Evolutionary conservation across 169 alveolate species (phyloP), one percentile per base, ranked within the genome.

Genomic region (Besnoitia besnoiti): DNA sequence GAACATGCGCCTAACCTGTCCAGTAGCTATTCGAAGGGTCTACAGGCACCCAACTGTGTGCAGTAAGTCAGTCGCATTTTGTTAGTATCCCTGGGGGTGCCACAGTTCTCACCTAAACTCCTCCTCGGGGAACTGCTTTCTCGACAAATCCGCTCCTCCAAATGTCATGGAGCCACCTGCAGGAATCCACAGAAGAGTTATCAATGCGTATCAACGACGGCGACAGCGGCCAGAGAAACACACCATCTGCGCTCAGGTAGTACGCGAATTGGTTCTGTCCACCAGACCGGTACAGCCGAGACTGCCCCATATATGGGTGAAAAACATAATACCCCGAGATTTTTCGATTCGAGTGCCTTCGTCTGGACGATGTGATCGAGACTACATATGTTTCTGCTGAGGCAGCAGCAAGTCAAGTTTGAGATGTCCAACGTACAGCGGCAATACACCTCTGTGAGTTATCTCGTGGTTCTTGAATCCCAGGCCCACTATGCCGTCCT

Each of bases 401-500:
- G 30, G 39, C 14, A 4, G 5, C 39, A 1, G 3, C 61, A 4
- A 40, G 12, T 37, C n/a, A 40, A 8, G 14, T 21, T 39, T 39
- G 44, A 3, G 59, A 40, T 8, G 40, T 0, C n/a, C 39, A 30
- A 49, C 93, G 46, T 77, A 89, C 94, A 93, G 80, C 33, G 95
- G 95, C 5, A 62, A 16, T 0, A 90, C 92, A 27, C 95, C 95
- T 4, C 95, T 87, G 55, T 80, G 37, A 49, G 51, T 76, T 37
- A 93, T 93, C 89, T 93, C 95, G 51, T 67, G 91, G 91, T 93
- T 93, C 42, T 77, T 89, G 92, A 93, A 93, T 37, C 95, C 95
- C 24, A 93, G 92, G 27, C 95, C 95, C 40, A 93, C 95, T 0
- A 93, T 93, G 80, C 95, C 95, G 55, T 93, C 95, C 95, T 93